These are phyloP conservation scores for Rhodotorula sp. DNA, from an alignment of 1,284 basidiomycete species.

Conservation along the genomic window DNA sequence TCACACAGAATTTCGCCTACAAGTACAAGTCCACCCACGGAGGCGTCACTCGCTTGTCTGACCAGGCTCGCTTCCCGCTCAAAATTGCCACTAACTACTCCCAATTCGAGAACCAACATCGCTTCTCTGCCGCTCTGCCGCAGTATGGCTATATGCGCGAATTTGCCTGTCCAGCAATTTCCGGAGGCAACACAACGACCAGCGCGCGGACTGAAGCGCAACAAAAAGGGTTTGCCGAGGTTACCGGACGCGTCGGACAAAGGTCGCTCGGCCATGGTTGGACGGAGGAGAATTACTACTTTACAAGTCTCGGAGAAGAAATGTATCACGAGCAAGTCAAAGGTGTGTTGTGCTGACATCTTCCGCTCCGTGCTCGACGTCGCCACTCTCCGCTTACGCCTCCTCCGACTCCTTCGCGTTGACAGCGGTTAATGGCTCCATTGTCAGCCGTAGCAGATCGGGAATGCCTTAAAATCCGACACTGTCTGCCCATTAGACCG, in stretches of 20 bases:
- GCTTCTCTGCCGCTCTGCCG: conserved; percentile 5
- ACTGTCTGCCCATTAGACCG: too few species aligned
- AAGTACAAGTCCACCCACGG: conserved; percentile 2
- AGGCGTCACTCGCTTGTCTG: background rate
- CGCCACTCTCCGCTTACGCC: too few species aligned
- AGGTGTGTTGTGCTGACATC: background rate
- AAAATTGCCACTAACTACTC: conserved; percentile 9
- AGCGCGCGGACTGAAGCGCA: background rate
- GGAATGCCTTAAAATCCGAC: background rate
- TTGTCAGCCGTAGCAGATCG: background rate
- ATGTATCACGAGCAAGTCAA: conserved; percentile 4
- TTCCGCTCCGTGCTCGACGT: background rate
- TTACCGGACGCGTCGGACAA: background rate
- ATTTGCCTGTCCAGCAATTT: background rate
- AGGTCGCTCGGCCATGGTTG: background rate
- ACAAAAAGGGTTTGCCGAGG: conserved; percentile 1
- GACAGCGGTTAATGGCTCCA: background rate
- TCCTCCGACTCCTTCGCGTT: background rate
- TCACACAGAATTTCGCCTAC: background rate
- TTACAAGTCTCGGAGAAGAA: background rate
- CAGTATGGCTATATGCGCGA: conserved; percentile 13
- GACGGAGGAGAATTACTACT: conserved; percentile 11
- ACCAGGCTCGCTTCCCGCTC: conserved; percentile 7
- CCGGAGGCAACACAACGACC: background rate
- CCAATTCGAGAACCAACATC: background rate